phyloP scores from a whole-genome alignment of 352 stramenopile genomes.

The Phytopythium boreale region DNA sequence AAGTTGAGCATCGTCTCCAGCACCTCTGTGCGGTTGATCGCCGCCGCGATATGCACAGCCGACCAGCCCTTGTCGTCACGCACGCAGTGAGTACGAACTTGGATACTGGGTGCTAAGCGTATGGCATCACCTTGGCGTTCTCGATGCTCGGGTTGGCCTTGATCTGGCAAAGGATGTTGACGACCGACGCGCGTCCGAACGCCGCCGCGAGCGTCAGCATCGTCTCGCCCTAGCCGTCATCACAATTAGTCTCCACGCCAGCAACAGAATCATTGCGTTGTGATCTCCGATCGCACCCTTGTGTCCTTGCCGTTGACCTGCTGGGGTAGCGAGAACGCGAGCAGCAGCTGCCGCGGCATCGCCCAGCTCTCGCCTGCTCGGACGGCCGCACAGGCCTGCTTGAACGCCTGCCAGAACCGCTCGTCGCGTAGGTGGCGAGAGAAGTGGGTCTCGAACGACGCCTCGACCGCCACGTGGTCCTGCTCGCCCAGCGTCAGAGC shows the following conservation, averaged over 20 bases:
- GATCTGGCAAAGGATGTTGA: slow-evolving; percentile 62
- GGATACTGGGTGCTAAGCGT: not conserved
- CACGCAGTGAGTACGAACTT: not conserved
- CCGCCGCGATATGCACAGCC: slow-evolving; percentile 49
- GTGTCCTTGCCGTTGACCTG: slow-evolving; percentile 62
- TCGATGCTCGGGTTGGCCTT: slow-evolving; percentile 55
- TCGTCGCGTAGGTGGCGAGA: slow-evolving; percentile 25
- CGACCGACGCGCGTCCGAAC: slow-evolving; percentile 41
- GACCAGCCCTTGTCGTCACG: slow-evolving; percentile 41
- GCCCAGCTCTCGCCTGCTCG: slow-evolving; percentile 30
- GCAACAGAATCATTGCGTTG: not conserved
- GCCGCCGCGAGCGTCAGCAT: slow-evolving; percentile 65
- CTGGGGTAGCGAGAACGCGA: slow-evolving; percentile 58
- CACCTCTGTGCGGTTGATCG: slow-evolving; percentile 46
- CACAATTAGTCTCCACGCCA: not conserved
- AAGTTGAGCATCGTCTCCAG: slow-evolving; percentile 43
- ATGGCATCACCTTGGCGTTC: slow-evolving; percentile 46
- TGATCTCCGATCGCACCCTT: slow-evolving; percentile 14
- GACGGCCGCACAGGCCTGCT: slow-evolving; percentile 44
- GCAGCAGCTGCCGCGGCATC: slow-evolving; percentile 42
- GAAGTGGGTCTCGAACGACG: slow-evolving; percentile 50
- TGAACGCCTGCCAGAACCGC: slow-evolving; percentile 53
- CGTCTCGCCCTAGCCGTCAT: slow-evolving; percentile 46
- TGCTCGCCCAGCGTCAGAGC: slow-evolving; percentile 35
- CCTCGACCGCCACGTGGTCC: slow-evolving; percentile 40